Base-by-base conservation (phyloP, 2,329 filamentous ascomycete genomes). In the Pseudogymnoascus sp. region DNA sequence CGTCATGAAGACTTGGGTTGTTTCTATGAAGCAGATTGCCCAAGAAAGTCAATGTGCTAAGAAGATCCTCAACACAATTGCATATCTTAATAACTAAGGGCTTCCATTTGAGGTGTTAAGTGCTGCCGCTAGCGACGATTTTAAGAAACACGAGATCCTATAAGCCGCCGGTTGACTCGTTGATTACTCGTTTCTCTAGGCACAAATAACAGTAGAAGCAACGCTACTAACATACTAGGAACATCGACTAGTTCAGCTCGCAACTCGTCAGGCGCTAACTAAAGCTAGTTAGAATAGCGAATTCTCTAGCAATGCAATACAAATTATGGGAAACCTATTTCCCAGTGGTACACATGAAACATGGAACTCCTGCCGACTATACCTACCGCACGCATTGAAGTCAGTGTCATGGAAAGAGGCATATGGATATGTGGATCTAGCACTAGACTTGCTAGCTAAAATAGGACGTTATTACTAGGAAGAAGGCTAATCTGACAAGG, bases 181-280 rank as follows among this genome's bases (percentile, higher is more conserved):
- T 33, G 70, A 76, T 23, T 75, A 75, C 38, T 76, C 74, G 0
- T 76, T 77, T 59, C 60, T 77, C 0, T 64, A 62, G 29, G 44
- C 64, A 21, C 65, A 62, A 5, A 53, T 9, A 15, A 19, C 44
- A 15, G 62, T 61, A 13, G 44, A 64, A 56, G 62, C 63, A 35
- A 42, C 13, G 23, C 42, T 59, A 21, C 62, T 50, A 42, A 50
- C 23, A 59, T 68, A 67, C 53, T 46, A 65, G 33, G 59, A 65
- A 38, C 65, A 68, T 64, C 62, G 65, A 26, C 44, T 68, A 19
- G 38, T 64, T 38, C 63, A 65, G 19, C 61, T 66, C 6, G 65
- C 66, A 42, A 63, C 59, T 15, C 65, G 63, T n/a, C 56, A 50
- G 35, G 13, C 65, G 60, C 60, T 68, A 10, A 46, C 11, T 46